phyloP scores from a whole-genome alignment of 176 grass and related monocot species.

The Triticum turgidum region DNA sequence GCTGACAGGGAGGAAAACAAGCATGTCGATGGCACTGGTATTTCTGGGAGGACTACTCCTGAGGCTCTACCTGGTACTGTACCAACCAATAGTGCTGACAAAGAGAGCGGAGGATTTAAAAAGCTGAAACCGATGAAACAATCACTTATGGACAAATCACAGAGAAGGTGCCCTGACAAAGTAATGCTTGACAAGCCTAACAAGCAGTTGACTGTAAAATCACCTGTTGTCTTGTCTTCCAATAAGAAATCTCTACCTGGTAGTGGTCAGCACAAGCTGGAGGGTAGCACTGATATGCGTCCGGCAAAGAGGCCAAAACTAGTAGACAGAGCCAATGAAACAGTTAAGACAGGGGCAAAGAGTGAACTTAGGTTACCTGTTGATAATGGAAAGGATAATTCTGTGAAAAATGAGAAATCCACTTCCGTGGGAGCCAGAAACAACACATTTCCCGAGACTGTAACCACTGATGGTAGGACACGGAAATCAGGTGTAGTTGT shows the following conservation, averaged over 20 bases:
- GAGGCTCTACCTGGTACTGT: slow-evolving; percentile 20
- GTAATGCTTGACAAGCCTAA: slow-evolving; percentile 28
- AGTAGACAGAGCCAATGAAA: slow-evolving; percentile 33
- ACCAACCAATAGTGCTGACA: slow-evolving; percentile 32
- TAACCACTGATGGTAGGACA: slow-evolving; percentile 19
- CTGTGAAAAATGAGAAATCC: slow-evolving; percentile 44
- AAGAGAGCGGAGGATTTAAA: slow-evolving; percentile 44
- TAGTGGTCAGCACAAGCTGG: slow-evolving; percentile 40
- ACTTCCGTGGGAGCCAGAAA: slow-evolving; percentile 24
- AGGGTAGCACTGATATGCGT: slow-evolving; percentile 36
- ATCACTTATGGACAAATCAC: slow-evolving; percentile 38
- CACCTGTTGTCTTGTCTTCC: slow-evolving; percentile 27
- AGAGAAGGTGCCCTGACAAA: slow-evolving; percentile 41
- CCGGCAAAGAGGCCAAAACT: slow-evolving; percentile 48
- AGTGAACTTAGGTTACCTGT: slow-evolving; percentile 16
- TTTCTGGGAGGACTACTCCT: slow-evolving; percentile 24
- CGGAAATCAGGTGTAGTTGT: slow-evolving; percentile 20
- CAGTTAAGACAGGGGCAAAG: slow-evolving; percentile 33
- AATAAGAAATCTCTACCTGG: slow-evolving; percentile 43
- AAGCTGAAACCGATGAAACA: slow-evolving; percentile 44
- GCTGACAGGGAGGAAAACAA: slow-evolving; percentile 51
- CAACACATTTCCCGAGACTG: slow-evolving; percentile 30
- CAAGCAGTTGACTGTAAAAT: slow-evolving; percentile 41
- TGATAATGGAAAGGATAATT: slow-evolving; percentile 31
- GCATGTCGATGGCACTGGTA: slow-evolving; percentile 3